Evolutionary conservation across 177 flowering plant genomes (phyloP), one percentile per base, ranked within the genome.

Genomic region (Vitis hybrid): DNA sequence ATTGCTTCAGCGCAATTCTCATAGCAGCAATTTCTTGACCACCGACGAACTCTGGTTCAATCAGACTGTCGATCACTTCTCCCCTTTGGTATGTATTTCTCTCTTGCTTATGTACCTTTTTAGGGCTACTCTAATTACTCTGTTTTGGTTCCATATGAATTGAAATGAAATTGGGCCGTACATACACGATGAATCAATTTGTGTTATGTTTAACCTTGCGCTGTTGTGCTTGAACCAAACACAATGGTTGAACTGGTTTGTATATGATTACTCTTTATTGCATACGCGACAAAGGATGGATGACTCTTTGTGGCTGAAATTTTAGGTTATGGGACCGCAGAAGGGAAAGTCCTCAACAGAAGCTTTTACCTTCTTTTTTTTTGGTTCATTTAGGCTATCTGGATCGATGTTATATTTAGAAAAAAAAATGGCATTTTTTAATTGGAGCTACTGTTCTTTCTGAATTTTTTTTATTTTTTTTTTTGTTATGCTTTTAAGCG

Each of bases 51-150:
- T 73, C 70, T 95, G 98, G 97, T 81, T 95, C 82, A 79, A 87
- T 69, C 99, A 95, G 70, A 91, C 94, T 22, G 90, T 95, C 70
- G 99, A 95, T 82, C 99, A 95, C 77, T 95, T 84, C 80, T 91
- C 98, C 68, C 98, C 99, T n/a, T 74, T 65, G 62, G 93, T 91
- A 75, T 68, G 77, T 73, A 71, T 51, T 51, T 49, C 55, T 50
- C 55, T 49, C 62, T 57, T 7, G 6, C 45, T 39, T 7, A 7
- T 39, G 8, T 6, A 0, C 29, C 55, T 69, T 51, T 55, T 59
- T 74, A 48, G 8, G 57, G 57, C 15, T 53, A 5, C 2, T 55
- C 66, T 60, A 39, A 39, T 39, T 39, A 39, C 45, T 7, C 45
- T 39, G 45, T 39, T 39, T 39, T 39, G 45, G 8, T 39, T 5